Evolutionary conservation across 176 grass and related monocot species (phyloP).

Genomic region (Echinochloa phyllopogon): DNA sequence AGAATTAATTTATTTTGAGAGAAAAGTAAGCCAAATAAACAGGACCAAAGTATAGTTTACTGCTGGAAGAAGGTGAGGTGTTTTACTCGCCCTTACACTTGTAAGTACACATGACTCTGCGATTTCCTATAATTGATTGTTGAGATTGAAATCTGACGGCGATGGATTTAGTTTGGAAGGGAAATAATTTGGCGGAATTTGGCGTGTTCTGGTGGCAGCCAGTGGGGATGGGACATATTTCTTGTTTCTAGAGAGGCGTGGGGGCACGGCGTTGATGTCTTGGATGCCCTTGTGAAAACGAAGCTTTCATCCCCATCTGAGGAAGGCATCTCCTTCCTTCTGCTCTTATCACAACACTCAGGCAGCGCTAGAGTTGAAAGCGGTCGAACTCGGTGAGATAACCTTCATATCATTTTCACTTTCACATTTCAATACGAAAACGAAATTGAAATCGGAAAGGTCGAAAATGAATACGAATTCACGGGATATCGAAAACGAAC

Average conservation of each 20-base stretch:
- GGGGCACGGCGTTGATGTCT: conserved; percentile 36
- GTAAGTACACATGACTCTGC: neutral
- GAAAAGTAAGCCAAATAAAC: too few species aligned
- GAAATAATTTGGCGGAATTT: conserved; percentile 44
- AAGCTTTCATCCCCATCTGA: conserved; percentile 46
- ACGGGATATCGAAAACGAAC: too few species aligned
- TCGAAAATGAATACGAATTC: too few species aligned
- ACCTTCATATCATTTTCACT: too few species aligned
- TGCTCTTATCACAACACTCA: conserved; percentile 33
- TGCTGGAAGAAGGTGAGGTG: neutral
- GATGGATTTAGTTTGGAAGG: conserved; percentile 39
- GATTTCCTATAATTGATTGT: neutral
- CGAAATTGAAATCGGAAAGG: too few species aligned
- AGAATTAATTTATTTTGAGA: too few species aligned
- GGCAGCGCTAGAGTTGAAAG: too few species aligned
- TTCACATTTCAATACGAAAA: too few species aligned
- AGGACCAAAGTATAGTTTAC: too few species aligned
- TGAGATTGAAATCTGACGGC: conserved; percentile 28
- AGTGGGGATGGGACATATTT: conserved; percentile 42
- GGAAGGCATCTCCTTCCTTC: conserved; percentile 25
- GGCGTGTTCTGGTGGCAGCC: neutral
- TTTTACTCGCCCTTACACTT: conserved; percentile 22
- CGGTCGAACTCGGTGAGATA: too few species aligned
- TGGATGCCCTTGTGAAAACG: conserved; percentile 30
- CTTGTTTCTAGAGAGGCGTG: conserved; percentile 53